Conservation (phyloP, 441 rosid genomes). For the Pelargonium exstipulatum region DNA sequence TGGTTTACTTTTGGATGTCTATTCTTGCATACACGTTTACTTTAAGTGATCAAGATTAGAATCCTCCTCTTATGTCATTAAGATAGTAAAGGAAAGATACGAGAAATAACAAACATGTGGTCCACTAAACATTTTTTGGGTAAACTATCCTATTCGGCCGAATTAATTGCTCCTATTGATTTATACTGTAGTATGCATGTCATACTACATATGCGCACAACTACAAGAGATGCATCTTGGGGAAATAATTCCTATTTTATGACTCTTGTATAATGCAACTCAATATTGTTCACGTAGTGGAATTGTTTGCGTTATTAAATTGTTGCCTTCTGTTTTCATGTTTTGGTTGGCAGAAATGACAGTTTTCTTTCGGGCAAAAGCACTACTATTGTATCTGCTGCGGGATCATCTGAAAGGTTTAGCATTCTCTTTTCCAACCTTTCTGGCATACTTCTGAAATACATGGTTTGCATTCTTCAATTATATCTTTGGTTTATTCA, state of each 20-base stretch:
- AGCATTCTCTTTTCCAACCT: slow-evolving; percentile 8
- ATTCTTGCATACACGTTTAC: no score
- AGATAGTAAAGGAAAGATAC: no score
- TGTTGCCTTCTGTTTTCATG: not conserved
- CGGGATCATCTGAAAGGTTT: slow-evolving; percentile 76
- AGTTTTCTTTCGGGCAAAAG: slow-evolving; percentile 54
- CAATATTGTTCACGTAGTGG: not conserved
- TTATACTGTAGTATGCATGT: not conserved
- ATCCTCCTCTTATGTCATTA: no score
- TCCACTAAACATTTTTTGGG: no score
- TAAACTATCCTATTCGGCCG: no score
- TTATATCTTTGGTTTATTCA: not conserved
- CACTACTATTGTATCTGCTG: slow-evolving; percentile 49
- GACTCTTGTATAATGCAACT: not conserved
- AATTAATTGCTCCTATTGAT: no score
- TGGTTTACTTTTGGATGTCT: not conserved
- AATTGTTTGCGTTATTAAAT: not conserved
- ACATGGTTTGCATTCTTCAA: not conserved
- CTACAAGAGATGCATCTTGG: not conserved
- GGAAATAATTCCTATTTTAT: not conserved
- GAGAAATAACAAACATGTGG: no score
- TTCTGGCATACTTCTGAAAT: not conserved
- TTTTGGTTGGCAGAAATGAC: slow-evolving; percentile 38
- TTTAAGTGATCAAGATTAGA: no score
- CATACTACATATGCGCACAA: not conserved